A percentile compares a stretch with the other conserved stretches of the same genome.
phyloP scores from a whole-genome alignment of 805 yeast genomes.

The Ogataea paradorogensis region DNA sequence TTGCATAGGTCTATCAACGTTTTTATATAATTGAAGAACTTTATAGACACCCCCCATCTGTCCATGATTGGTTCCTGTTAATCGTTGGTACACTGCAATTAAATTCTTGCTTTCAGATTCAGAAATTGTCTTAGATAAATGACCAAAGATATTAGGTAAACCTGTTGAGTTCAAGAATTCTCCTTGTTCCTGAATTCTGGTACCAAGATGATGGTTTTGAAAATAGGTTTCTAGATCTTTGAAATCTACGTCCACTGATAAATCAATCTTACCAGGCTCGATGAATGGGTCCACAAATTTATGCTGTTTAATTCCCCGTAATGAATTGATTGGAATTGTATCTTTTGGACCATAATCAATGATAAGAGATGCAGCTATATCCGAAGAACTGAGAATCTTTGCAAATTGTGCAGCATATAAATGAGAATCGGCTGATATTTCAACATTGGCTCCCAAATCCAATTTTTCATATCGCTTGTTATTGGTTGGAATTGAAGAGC shows the following conservation, averaged over 20 bases:
- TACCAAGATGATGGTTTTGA: slow-evolving; percentile 20
- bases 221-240: slow-evolving; percentile 47
- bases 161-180: slow-evolving; percentile 78
- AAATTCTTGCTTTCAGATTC: slow-evolving; percentile 45
- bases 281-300: slow-evolving; percentile 70
- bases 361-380: slow-evolving; percentile 62
- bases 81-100: slow-evolving; percentile 54
- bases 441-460: slow-evolving; percentile 58
- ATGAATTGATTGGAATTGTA: slow-evolving; percentile 64
- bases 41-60: slow-evolving; percentile 79
- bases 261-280: slow-evolving; percentile 77
- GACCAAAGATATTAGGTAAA: slow-evolving; percentile 64
- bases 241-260: slow-evolving; percentile 84
- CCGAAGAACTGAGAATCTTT: slow-evolving; percentile 31
- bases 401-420: slow-evolving; percentile 53
- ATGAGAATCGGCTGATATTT: slow-evolving; percentile 73
- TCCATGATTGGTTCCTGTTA: slow-evolving; percentile 56
- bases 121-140: slow-evolving; percentile 46
- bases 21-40: slow-evolving; percentile 39
- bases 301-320: slow-evolving; percentile 73
- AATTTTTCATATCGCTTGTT: slow-evolving; percentile 50
- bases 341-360: slow-evolving; percentile 71
- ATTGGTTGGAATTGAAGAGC: slow-evolving; percentile 54
- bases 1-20: slow-evolving; percentile 4
- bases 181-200: slow-evolving; percentile 54